Conservation (phyloP, 2,329 filamentous ascomycete species). For the Xylaria sp. region DNA sequence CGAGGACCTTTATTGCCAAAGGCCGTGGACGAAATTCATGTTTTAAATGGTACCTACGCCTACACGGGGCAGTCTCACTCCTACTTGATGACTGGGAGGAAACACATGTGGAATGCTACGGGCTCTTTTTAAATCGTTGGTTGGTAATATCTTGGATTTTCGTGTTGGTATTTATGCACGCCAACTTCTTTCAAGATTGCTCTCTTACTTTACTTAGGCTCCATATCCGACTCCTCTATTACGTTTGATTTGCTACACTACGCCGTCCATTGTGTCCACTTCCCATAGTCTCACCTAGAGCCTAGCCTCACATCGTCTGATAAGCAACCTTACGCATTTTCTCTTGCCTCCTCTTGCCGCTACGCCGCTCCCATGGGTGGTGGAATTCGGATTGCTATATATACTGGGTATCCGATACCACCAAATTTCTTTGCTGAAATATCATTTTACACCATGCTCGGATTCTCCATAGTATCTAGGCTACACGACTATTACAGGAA, state of each 20-base stretch:
- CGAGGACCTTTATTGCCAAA: neutral
- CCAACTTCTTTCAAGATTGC: too few species aligned
- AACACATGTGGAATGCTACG: neutral
- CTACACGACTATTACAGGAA: too few species aligned
- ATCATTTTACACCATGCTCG: neutral
- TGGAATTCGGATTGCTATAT: neutral
- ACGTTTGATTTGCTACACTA: neutral
- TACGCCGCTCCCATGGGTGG: neutral
- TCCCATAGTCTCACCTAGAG: neutral
- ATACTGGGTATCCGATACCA: neutral
- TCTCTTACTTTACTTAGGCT: neutral
- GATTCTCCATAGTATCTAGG: neutral
- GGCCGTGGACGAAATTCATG: too few species aligned
- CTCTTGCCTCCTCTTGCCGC: too few species aligned
- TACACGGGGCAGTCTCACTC: neutral
- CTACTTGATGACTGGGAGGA: neutral
- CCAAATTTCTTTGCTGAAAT: neutral
- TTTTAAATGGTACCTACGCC: too few species aligned
- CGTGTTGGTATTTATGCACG: too few species aligned
- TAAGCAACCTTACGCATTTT: neutral
- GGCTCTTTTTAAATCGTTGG: too few species aligned
- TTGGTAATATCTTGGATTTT: neutral
- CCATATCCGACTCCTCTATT: neutral
- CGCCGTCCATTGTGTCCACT: neutral
- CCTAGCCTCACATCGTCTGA: neutral